A percentile compares a stretch with the other conserved stretches of the same genome.
These are phyloP conservation scores for Penicillium simplicissimum DNA, from an alignment of 495 filamentous ascomycete genomes.

Conservation along the genomic window DNA sequence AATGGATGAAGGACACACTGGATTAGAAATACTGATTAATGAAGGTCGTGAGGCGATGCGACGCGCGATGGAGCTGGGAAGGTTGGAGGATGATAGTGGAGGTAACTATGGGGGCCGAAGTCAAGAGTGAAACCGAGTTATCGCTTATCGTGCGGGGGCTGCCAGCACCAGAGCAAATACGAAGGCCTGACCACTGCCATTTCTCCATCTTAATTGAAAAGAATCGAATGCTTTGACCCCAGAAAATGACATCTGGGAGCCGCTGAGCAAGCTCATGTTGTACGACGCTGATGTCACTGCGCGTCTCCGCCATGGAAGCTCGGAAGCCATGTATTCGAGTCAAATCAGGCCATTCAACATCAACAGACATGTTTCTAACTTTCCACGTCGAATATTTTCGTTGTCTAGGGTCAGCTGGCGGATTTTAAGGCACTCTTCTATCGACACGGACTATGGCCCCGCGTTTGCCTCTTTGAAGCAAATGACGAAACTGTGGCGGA, in stretches of 20 bases:
- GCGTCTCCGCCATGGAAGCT: neutral
- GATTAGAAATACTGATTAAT: neutral
- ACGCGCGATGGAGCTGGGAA: neutral
- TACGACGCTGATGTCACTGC: neutral
- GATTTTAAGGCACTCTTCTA: neutral
- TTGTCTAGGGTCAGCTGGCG: neutral
- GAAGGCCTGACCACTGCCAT: neutral
- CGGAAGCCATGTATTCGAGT: neutral
- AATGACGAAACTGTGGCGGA: constrained; percentile 25
- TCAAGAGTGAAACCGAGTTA: constrained; percentile 11
- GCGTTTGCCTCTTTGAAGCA: constrained; percentile 9
- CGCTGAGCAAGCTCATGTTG: neutral
- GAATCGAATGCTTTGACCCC: neutral
- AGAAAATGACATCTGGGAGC: neutral
- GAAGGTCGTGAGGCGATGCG: neutral
- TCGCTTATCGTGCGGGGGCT: constrained; percentile 16
- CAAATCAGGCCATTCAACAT: neutral
- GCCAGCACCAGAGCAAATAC: neutral
- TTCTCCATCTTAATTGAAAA: neutral
- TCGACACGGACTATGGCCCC: constrained; percentile 5
- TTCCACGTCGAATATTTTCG: neutral
- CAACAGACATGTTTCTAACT: neutral
- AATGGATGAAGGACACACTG: constrained; percentile 24
- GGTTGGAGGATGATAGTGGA: constrained; percentile 1
- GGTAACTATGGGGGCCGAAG: constrained; percentile 9